Conservation (phyloP, 345 rosid species). For the Reutealis trisperma region DNA sequence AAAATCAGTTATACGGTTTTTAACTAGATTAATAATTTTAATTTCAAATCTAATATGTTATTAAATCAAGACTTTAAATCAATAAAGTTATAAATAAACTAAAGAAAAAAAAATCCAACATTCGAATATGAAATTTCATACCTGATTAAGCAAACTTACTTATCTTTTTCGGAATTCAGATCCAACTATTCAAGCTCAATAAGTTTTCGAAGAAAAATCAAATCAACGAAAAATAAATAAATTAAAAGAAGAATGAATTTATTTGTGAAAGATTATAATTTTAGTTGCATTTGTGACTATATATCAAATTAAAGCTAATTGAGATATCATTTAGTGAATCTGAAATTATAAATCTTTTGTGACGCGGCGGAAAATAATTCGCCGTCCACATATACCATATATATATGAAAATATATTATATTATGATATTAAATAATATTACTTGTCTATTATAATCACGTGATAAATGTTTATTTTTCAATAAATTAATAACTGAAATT, state of each 20-base stretch:
- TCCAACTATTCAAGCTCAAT: neutral
- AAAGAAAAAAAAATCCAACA: neutral
- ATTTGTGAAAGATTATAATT: neutral
- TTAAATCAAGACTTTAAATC: neutral
- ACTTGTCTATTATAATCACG: too few relatives aligned
- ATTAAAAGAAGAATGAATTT: neutral
- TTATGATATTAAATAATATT: too few relatives aligned
- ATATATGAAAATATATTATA: neutral
- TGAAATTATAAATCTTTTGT: neutral
- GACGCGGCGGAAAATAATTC: too few relatives aligned
- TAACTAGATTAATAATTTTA: too few relatives aligned
- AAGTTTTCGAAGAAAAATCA: neutral
- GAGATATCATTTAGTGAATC: neutral
- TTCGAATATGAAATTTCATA: neutral
- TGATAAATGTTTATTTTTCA: too few relatives aligned
- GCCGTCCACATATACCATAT: too few relatives aligned
- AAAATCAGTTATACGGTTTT: too few relatives aligned
- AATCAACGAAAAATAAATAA: too few relatives aligned
- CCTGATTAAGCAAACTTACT: neutral
- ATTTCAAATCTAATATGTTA: too few relatives aligned
- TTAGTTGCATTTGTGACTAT: neutral
- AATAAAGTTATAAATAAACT: neutral
- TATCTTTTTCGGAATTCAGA: neutral
- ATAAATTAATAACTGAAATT: too few relatives aligned
- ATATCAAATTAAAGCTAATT: neutral